phyloP scores from a whole-genome alignment of 179 eudicot genomes.

The Monotropa hypopitys region DNA sequence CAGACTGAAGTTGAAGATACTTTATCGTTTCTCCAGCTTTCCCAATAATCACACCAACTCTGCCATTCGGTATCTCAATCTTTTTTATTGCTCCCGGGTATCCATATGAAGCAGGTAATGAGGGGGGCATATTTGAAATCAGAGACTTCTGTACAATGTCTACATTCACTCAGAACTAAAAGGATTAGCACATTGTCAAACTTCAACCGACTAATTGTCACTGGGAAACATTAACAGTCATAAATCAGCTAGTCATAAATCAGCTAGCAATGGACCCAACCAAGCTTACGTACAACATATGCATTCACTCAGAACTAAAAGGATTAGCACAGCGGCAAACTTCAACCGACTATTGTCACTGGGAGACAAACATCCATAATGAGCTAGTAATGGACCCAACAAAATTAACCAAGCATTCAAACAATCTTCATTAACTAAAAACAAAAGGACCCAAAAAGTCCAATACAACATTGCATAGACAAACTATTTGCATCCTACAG shows the following conservation, averaged over 20 bases:
- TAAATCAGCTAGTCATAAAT: background rate
- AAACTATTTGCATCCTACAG: background rate
- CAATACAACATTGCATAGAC: background rate
- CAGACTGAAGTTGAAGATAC: constrained; percentile 79
- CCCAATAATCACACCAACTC: constrained; percentile 84
- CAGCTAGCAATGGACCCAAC: background rate
- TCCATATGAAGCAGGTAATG: constrained; percentile 24
- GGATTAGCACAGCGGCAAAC: background rate
- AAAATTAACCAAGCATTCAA: background rate
- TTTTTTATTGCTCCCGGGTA: constrained; percentile 34
- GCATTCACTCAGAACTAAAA: background rate
- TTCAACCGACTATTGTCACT: background rate
- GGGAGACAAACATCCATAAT: background rate
- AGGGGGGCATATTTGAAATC: constrained; percentile 22
- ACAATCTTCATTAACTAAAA: background rate
- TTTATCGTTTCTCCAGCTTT: constrained; percentile 82
- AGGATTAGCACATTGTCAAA: background rate
- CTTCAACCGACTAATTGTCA: background rate
- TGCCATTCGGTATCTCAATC: constrained; percentile 81
- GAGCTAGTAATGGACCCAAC: background rate
- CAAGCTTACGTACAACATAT: constrained; percentile 40
- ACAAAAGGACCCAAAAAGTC: background rate
- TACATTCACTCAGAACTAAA: constrained; percentile 5
- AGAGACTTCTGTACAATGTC: constrained; percentile 37
- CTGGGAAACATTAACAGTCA: background rate